phyloP scores from a whole-genome alignment of 2,329 filamentous ascomycete genomes.

The Colletotrichum shisoi region DNA sequence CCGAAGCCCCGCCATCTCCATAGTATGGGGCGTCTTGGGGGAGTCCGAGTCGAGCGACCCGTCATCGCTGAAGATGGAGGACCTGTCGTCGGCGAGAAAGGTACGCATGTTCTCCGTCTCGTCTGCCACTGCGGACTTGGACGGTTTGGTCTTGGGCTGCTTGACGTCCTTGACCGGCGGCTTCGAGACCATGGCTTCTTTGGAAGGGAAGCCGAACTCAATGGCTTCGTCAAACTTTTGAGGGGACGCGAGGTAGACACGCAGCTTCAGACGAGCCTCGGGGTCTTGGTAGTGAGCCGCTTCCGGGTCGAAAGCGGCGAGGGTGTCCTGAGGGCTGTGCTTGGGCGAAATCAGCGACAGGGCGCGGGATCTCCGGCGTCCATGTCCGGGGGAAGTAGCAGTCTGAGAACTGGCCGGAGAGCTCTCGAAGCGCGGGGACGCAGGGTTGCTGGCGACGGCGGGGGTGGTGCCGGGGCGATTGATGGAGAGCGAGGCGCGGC shows the following conservation, averaged over 20 bases:
- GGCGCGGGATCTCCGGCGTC: constrained; percentile 61
- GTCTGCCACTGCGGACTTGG: constrained; percentile 42
- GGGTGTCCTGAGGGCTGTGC: constrained; percentile 55
- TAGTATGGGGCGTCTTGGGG: constrained; percentile 62
- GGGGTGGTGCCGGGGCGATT: constrained; percentile 59
- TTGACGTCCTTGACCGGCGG: constrained; percentile 47
- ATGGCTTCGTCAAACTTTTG: constrained; percentile 96
- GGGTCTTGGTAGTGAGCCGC: constrained; percentile 90
- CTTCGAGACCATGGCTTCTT: constrained; percentile 53
- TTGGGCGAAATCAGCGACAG: constrained; percentile 63
- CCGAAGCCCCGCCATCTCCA: constrained; percentile 51
- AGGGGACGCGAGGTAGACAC: constrained; percentile 84
- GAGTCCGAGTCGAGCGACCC: constrained; percentile 67
- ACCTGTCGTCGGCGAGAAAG: constrained; percentile 66
- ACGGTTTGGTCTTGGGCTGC: constrained; percentile 38
- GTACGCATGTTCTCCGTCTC: constrained; percentile 63
- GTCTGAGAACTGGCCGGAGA: constrained; percentile 30
- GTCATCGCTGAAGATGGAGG: constrained; percentile 64
- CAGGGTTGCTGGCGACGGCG: constrained; percentile 42
- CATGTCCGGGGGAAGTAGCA: constrained; percentile 47
- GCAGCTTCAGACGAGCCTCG: constrained; percentile 83
- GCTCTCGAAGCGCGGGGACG: constrained; percentile 43
- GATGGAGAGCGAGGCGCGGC: constrained; percentile 61
- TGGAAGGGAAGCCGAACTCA: constrained; percentile 87
- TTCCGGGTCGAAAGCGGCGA: constrained; percentile 69